Conservation (phyloP, 148 eudicot genomes). For the Heliosperma pusillum region DNA sequence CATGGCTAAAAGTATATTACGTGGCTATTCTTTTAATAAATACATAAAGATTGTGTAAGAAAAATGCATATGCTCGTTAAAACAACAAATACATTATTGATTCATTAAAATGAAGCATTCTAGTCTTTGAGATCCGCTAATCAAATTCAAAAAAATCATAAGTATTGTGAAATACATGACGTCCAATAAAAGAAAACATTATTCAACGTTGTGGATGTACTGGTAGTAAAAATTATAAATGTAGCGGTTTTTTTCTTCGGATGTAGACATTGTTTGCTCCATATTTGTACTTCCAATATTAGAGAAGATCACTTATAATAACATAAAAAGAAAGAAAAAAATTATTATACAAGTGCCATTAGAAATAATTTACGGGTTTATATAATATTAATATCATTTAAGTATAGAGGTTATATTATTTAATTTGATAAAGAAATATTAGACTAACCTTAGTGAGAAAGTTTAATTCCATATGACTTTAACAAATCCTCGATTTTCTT, state of each 20-base stretch:
- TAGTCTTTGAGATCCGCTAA: background rate
- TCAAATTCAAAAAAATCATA: background rate
- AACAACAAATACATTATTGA: too few species aligned
- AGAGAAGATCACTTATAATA: background rate
- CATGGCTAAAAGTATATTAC: too few species aligned
- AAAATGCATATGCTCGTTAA: too few species aligned
- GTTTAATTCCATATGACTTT: conserved; percentile 6
- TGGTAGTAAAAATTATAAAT: too few species aligned
- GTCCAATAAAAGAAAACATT: background rate
- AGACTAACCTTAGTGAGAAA: conserved; percentile 5
- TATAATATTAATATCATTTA: too few species aligned
- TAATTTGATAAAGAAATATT: background rate
- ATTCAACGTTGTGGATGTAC: background rate
- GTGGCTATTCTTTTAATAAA: too few species aligned
- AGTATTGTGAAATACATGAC: background rate
- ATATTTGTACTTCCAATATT: background rate
- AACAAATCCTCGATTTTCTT: background rate
- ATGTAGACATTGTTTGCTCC: background rate
- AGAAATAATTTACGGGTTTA: background rate
- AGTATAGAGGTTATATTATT: too few species aligned
- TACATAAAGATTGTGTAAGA: too few species aligned
- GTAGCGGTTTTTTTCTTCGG: background rate
- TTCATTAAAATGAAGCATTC: background rate
- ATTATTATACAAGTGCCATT: too few species aligned
- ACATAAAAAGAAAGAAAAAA: too few species aligned